Conservation (phyloP, 441 rosid species). For the Populus hybrid region DNA sequence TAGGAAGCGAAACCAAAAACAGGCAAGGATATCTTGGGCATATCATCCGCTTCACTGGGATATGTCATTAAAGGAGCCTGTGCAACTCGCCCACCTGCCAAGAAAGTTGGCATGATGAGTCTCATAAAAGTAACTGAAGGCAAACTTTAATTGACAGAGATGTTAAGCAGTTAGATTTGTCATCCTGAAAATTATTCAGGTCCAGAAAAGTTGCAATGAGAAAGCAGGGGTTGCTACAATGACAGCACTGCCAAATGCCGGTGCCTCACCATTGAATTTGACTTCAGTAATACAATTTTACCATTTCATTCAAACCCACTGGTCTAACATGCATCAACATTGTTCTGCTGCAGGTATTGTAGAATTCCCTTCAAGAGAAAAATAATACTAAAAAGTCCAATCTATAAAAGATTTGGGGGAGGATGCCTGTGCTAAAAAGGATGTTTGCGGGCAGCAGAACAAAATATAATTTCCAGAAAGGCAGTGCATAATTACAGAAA, state of each 20-base stretch:
- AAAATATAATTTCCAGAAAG: neutral
- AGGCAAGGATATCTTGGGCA: constrained; percentile 47
- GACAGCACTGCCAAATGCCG: neutral
- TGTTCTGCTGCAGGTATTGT: neutral
- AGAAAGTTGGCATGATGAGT: constrained; percentile 13
- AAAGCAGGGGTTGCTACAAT: neutral
- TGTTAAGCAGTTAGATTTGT: neutral
- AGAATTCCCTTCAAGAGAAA: neutral
- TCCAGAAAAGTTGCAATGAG: neutral
- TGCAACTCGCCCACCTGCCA: constrained; percentile 33
- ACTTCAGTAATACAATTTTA: neutral
- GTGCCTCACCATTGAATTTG: neutral
- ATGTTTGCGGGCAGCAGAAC: neutral
- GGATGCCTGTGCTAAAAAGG: neutral
- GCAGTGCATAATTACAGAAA: neutral
- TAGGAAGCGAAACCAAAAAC: constrained; percentile 70
- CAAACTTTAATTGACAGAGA: neutral
- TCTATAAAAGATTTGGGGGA: neutral
- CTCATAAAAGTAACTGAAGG: neutral
- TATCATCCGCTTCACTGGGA: constrained; percentile 33
- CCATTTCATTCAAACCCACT: neutral
- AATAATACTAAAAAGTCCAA: neutral
- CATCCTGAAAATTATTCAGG: neutral
- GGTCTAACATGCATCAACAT: neutral
- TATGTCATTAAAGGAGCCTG: constrained; percentile 23